A percentile compares a stretch with the other conserved stretches of the same genome.
Conservation (phyloP, 805 yeast species). For the Dipodascopsis uninucleata region DNA sequence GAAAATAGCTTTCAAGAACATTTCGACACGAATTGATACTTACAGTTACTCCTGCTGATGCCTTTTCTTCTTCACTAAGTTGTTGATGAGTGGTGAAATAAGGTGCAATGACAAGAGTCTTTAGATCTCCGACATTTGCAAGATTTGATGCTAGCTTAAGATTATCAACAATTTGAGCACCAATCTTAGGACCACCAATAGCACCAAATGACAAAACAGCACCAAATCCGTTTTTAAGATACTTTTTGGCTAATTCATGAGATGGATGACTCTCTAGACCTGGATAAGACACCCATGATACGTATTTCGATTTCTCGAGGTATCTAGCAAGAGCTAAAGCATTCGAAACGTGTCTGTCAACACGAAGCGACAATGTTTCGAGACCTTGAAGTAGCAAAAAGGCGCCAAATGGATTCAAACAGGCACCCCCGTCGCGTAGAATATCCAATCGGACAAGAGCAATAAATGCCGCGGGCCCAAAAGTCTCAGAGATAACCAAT, state of each 20-base stretch:
- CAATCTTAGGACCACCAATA: slow-evolving; percentile 57
- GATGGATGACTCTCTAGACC: slow-evolving; percentile 77
- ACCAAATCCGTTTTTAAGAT: slow-evolving; percentile 76
- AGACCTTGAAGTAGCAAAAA: slow-evolving; percentile 87
- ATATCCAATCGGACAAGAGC: slow-evolving; percentile 78
- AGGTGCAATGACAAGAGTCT: slow-evolving; percentile 93
- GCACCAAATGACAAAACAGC: slow-evolving; percentile 89
- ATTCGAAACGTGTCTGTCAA: slow-evolving; percentile 85
- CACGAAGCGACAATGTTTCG: slow-evolving; percentile 89
- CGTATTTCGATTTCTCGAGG: slow-evolving; percentile 64
- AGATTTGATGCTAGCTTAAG: slow-evolving; percentile 84
- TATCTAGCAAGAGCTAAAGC: slow-evolving; percentile 75
- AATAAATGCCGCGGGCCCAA: slow-evolving; percentile 76
- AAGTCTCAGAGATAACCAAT: slow-evolving; percentile 70
- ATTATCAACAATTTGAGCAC: slow-evolving; percentile 77
- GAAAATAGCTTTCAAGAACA: background rate
- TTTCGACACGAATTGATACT: background rate
- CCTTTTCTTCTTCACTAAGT: slow-evolving; percentile 73
- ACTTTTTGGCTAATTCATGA: slow-evolving; percentile 79
- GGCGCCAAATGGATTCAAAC: slow-evolving; percentile 81
- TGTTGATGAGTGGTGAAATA: slow-evolving; percentile 96
- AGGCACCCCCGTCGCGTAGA: slow-evolving; percentile 88
- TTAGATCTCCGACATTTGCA: slow-evolving; percentile 96
- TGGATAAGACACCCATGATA: slow-evolving; percentile 87
- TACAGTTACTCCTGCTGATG: slow-evolving; percentile 73